These are phyloP conservation scores for Obba rivulosa DNA, from an alignment of 768 basidiomycete species.

Conservation along the genomic window DNA sequence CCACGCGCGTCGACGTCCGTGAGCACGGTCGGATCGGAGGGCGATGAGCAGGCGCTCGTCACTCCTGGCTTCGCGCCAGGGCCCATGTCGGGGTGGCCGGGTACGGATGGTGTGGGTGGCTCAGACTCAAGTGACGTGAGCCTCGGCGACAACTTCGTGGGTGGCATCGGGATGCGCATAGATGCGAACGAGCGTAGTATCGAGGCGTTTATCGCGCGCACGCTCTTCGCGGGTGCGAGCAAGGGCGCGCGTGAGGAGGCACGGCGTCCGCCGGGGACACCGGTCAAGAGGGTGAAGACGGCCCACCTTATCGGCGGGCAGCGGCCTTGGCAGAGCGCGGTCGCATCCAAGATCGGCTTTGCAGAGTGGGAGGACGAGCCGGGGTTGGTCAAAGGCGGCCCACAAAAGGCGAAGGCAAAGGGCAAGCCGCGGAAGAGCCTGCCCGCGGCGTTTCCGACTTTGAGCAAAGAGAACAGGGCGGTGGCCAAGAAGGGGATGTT, in stretches of 20 bases:
- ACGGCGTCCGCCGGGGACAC: constrained; percentile 74
- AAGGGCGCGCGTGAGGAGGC: constrained; percentile 31
- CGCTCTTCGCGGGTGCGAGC: constrained; percentile 56
- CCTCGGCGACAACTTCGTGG: constrained; percentile 15
- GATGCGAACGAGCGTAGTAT: constrained; percentile 23
- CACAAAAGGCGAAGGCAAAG: constrained; percentile 32
- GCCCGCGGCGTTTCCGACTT: constrained; percentile 60
- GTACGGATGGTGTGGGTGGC: constrained; percentile 26
- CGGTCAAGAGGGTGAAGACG: constrained; percentile 71
- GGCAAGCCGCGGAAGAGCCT: constrained; percentile 64
- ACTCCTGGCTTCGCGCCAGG: constrained; percentile 61
- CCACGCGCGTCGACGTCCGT: constrained; percentile 59
- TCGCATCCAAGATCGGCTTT: constrained; percentile 63
- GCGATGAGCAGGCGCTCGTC: constrained; percentile 59
- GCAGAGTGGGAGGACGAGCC: constrained; percentile 35
- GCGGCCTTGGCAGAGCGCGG: constrained; percentile 78
- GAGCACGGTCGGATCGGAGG: constrained; percentile 57
- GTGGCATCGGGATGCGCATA: constrained; percentile 2
- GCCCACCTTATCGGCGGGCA: constrained; percentile 41
- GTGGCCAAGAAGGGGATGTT: constrained; percentile 7
- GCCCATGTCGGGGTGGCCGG: constrained; percentile 58
- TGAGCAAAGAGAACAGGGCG: constrained; percentile 28
- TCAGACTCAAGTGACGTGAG: constrained; percentile 34
- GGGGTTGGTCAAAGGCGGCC: not conserved
- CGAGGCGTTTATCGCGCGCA: constrained; percentile 69